Percentiles rank a stretch among this genome's conserved stretches.
Evolutionary conservation across 768 basidiomycete species (phyloP).

Genomic region (Leucocoprinus leucothites): DNA sequence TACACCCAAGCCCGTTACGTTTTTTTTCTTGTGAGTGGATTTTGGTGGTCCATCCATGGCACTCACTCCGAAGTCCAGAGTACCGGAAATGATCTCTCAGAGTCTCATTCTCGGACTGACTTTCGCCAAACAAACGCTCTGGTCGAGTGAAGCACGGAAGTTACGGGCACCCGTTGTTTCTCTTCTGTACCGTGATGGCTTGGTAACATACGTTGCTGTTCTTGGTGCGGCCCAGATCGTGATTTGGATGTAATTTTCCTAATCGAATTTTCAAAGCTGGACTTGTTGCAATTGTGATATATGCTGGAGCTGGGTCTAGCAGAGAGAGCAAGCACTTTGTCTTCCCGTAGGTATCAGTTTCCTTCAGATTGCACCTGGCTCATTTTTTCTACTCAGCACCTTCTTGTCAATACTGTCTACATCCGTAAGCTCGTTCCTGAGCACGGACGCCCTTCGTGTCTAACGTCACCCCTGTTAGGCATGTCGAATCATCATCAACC

Average conservation of each 20-base stretch:
- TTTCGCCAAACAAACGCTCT: neutral
- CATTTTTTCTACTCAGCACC: neutral
- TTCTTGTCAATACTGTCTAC: neutral
- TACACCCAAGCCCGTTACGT: neutral
- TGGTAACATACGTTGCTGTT: neutral
- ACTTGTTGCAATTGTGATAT: neutral
- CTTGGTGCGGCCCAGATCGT: neutral
- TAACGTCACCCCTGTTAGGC: neutral
- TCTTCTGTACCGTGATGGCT: conserved; percentile 2
- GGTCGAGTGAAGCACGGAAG: neutral
- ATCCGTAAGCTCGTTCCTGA: neutral
- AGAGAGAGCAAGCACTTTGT: neutral
- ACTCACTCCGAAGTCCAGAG: neutral
- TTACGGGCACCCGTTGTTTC: neutral
- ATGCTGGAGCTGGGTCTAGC: neutral
- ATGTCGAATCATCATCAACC: neutral
- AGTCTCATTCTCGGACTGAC: neutral
- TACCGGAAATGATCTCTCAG: neutral
- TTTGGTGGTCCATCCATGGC: neutral
- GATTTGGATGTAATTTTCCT: neutral
- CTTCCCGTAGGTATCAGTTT: neutral
- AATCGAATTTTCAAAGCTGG: neutral
- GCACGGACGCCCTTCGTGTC: neutral
- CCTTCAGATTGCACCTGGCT: neutral
- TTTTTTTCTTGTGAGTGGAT: neutral